Evolutionary conservation across 164 flowering plant genomes (phyloP).

Genomic region (Berberis thunbergii): DNA sequence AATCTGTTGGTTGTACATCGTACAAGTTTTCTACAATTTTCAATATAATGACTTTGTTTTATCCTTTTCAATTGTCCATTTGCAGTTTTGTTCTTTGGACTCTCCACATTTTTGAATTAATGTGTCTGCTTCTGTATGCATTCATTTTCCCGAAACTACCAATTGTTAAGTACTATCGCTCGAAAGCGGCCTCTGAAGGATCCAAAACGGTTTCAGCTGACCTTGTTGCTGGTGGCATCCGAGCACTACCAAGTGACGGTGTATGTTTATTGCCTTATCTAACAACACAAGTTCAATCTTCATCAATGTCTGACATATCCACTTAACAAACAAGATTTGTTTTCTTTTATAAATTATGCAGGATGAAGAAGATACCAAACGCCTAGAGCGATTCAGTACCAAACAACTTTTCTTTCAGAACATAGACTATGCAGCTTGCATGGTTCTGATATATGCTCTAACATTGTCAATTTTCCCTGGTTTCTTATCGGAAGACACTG

Average conservation of each 20-base stretch:
- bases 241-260: constrained; percentile 8
- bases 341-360: constrained; percentile 10
- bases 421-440: constrained; percentile 26
- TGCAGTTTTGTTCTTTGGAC: constrained; percentile 26
- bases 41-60: background rate
- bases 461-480: constrained; percentile 49
- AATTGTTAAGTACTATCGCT: constrained; percentile 29
- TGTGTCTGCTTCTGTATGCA: constrained; percentile 32
- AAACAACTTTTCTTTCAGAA: constrained; percentile 29
- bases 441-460: constrained; percentile 29
- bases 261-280: constrained; percentile 4
- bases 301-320: background rate
- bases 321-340: background rate
- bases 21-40: too few species aligned
- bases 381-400: constrained; percentile 20
- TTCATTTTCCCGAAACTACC: constrained; percentile 27
- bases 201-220: constrained; percentile 37
- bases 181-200: constrained; percentile 37
- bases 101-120: constrained; percentile 24
- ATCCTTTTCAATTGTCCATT: background rate
- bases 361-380: constrained; percentile 24
- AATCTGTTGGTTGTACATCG: too few species aligned
- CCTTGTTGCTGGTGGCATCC: constrained; percentile 32
- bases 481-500: constrained; percentile 43
- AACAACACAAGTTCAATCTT: background rate